Percentiles rank a stretch among this genome's conserved stretches.
Evolutionary conservation across 1,139 yeast species (phyloP).

Genomic region (Yamadazyma dushanensis): DNA sequence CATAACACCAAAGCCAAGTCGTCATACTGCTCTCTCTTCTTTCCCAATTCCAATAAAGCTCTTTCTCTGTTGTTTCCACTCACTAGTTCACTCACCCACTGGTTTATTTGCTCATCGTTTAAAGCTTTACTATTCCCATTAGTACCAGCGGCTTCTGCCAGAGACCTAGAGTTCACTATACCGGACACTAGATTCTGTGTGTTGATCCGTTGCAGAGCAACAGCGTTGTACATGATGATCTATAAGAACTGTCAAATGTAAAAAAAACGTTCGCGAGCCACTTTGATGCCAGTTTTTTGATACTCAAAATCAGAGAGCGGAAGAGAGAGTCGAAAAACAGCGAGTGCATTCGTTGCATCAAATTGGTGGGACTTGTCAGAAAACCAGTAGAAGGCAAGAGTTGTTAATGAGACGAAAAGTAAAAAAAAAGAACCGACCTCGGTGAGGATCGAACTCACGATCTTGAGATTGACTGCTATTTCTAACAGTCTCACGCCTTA

Average conservation of each 20-base stretch:
- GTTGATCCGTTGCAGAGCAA: conserved; percentile 13
- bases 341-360: too few species aligned
- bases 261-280: conserved; percentile 3
- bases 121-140: conserved; percentile 50
- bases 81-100: conserved; percentile 87
- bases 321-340: too few species aligned
- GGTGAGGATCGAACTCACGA: conserved; percentile 57
- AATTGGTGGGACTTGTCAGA: too few species aligned
- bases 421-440: conserved; percentile 24
- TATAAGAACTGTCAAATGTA: neutral
- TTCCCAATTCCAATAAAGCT: conserved; percentile 87
- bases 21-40: conserved; percentile 91
- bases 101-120: conserved; percentile 83
- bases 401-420: too few species aligned
- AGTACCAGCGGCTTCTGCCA: neutral
- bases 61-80: conserved; percentile 91
- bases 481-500: conserved; percentile 64
- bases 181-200: too few species aligned
- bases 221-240: conserved; percentile 14
- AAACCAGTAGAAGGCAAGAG: too few species aligned
- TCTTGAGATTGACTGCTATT: conserved; percentile 59
- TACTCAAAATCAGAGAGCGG: too few species aligned
- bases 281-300: neutral
- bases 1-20: conserved; percentile 90
- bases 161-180: neutral